Evolutionary conservation across 2,329 filamentous ascomycete genomes (phyloP).

Genomic region (Aureobasidium uvarum): DNA sequence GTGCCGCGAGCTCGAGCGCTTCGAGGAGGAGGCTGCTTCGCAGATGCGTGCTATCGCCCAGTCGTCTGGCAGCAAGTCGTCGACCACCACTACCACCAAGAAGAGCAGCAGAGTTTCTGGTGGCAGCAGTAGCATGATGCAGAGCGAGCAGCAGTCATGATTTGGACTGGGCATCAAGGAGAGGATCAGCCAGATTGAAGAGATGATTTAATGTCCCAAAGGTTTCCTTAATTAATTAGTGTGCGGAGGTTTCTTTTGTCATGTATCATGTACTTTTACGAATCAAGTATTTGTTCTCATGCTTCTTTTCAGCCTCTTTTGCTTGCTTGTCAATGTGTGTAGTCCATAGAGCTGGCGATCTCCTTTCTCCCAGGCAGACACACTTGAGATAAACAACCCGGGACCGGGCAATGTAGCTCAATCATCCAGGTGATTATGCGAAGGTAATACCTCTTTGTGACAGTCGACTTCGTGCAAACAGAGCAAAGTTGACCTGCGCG

Average conservation of each 20-base stretch:
- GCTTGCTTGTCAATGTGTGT: not conserved
- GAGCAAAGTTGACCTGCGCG: too few relatives aligned
- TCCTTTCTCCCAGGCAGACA: too few relatives aligned
- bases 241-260: not conserved
- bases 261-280: not conserved
- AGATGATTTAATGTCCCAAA: slow-evolving; percentile 3
- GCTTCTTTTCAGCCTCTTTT: not conserved
- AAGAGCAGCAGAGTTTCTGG: slow-evolving; percentile 21
- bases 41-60: not conserved
- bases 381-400: too few relatives aligned
- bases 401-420: too few relatives aligned
- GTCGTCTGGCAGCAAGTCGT: slow-evolving; percentile 5
- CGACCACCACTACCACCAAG: slow-evolving; percentile 18
- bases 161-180: not conserved
- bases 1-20: slow-evolving; percentile 35
- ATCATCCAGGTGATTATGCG: too few relatives aligned
- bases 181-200: not conserved
- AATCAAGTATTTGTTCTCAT: not conserved
- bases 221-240: not conserved
- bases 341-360: too few relatives aligned
- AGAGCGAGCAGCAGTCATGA: slow-evolving; percentile 4
- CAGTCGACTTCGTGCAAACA: too few relatives aligned
- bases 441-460: too few relatives aligned
- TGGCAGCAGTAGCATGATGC: not conserved
- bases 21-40: slow-evolving; percentile 29